Conservation (phyloP, 768 basidiomycete genomes). For the Hygrophoropsis aurantiaca region DNA sequence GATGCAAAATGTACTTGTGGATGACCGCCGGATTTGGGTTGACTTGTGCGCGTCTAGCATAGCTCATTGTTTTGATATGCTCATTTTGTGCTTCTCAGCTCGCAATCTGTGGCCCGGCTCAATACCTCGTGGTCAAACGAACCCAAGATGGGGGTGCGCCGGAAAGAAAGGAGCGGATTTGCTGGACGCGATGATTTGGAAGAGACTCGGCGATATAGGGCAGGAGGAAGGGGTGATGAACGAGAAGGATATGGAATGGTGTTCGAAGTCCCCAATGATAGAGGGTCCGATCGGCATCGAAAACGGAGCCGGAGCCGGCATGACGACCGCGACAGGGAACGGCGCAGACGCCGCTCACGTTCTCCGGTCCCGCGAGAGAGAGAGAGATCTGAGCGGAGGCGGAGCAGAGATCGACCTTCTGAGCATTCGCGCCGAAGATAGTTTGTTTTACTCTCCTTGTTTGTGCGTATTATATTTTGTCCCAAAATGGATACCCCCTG, state of each 20-base stretch:
- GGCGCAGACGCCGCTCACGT: conserved; percentile 22
- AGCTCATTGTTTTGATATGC: conserved; percentile 6
- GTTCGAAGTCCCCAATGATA: conserved; percentile 66
- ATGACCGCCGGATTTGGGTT: conserved; percentile 98
- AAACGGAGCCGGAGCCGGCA: conserved; percentile 55
- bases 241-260: conserved; percentile 67
- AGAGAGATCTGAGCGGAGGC: conserved; percentile 20
- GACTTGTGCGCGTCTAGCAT: conserved; percentile 74
- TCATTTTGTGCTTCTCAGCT: conserved; percentile 44
- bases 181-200: conserved; percentile 78
- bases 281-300: conserved; percentile 33
- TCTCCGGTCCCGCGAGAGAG: conserved; percentile 22
- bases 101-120: conserved; percentile 90
- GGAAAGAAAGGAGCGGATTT: conserved; percentile 43
- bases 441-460: too few species aligned
- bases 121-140: conserved; percentile 84
- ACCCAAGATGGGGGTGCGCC: conserved; percentile 49
- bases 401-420: conserved; percentile 37
- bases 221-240: conserved; percentile 29
- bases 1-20: conserved; percentile 98
- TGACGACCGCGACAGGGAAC: conserved; percentile 38
- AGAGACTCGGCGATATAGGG: conserved; percentile 65
- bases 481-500: too few species aligned
- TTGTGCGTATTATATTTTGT: too few species aligned
- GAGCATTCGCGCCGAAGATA: conserved; percentile 33